A percentile compares a stretch with the other conserved stretches of the same genome.
Conservation (phyloP, 202 grass and related monocot genomes). For the Musa balbisiana region DNA sequence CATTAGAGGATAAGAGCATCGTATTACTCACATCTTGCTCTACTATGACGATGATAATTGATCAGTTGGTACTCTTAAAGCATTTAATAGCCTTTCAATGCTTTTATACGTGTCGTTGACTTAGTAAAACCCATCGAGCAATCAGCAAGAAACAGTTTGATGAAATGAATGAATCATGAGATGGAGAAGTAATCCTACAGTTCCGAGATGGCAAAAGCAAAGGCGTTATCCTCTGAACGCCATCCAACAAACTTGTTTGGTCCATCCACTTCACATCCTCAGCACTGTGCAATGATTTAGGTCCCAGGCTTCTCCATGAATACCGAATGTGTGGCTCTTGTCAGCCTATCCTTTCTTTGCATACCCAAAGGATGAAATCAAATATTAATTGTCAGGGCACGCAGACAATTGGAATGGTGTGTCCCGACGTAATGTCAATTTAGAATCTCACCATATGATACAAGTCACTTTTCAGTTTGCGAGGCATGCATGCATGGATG, state of each 20-base stretch:
- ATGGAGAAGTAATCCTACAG: too few relatives aligned
- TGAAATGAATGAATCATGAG: too few relatives aligned
- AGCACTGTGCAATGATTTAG: not conserved
- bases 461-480: not conserved
- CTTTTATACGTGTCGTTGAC: too few relatives aligned
- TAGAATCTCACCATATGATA: too few relatives aligned
- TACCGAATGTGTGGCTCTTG: not conserved
- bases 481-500: not conserved
- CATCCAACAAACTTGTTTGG: not conserved
- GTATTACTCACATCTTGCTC: too few relatives aligned
- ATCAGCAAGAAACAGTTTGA: too few relatives aligned
- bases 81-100: too few relatives aligned
- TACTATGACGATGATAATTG: too few relatives aligned
- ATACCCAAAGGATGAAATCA: not conserved
- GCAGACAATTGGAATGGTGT: slow-evolving; percentile 1
- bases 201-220: too few relatives aligned
- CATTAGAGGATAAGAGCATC: too few relatives aligned
- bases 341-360: slow-evolving; percentile 7
- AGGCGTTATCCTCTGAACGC: not conserved
- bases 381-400: not conserved
- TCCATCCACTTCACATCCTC: not conserved
- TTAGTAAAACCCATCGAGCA: too few relatives aligned
- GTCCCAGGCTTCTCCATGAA: not conserved
- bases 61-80: too few relatives aligned
- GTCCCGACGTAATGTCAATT: not conserved